phyloP scores from a whole-genome alignment of 805 yeast species.

The Tetrapisispora nanseiensis region DNA sequence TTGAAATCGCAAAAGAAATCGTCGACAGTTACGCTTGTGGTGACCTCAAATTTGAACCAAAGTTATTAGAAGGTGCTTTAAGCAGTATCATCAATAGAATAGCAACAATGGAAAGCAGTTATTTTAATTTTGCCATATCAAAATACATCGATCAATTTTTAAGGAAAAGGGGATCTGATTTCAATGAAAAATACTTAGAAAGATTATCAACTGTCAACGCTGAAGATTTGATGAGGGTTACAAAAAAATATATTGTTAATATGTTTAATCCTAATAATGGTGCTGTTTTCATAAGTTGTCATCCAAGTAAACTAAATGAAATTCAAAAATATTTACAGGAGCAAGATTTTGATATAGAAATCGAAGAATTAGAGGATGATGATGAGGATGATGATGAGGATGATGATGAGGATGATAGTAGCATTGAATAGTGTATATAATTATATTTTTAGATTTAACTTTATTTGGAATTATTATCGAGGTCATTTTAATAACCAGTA shows the following conservation, averaged over 20 bases:
- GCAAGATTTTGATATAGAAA: constrained; percentile 50
- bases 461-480: too few species aligned
- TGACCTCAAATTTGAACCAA: constrained; percentile 41
- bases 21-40: constrained; percentile 55
- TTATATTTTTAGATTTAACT: too few species aligned
- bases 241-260: constrained; percentile 52
- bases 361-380: constrained; percentile 43
- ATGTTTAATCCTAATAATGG: constrained; percentile 52
- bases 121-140: constrained; percentile 51
- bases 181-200: constrained; percentile 42
- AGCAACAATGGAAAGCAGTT: constrained; percentile 60
- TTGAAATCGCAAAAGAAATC: constrained; percentile 52
- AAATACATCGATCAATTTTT: constrained; percentile 60
- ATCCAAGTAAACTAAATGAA: constrained; percentile 48
- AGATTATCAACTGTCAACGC: constrained; percentile 43
- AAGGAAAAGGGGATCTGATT: constrained; percentile 62
- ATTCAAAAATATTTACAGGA: constrained; percentile 38
- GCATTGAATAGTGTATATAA: neutral
- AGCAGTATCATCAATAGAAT: constrained; percentile 64
- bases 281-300: constrained; percentile 59
- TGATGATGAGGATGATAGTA: constrained; percentile 10
- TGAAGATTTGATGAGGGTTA: constrained; percentile 29
- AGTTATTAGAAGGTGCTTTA: constrained; percentile 60
- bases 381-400: constrained; percentile 26
- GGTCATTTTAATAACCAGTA: too few species aligned